Evolutionary conservation across 1,284 basidiomycete species (phyloP).

Genomic region (Microbotryomycetes sp.): DNA sequence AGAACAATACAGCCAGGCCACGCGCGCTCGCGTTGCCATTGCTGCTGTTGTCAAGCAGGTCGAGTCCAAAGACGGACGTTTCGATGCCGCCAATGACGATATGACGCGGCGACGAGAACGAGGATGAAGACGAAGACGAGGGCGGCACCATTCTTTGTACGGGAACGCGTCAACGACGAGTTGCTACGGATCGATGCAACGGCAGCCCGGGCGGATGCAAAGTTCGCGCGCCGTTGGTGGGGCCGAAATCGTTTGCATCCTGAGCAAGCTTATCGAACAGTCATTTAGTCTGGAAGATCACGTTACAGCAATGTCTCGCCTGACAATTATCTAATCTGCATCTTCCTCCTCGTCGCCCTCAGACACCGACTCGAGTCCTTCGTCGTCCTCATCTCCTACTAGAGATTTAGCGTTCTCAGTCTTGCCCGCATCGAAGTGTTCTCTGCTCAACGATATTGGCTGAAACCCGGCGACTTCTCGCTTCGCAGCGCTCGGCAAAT

Average conservation of each 20-base stretch:
- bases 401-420: no score
- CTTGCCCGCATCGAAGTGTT: no score
- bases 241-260: no score
- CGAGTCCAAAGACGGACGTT: constrained; percentile 15
- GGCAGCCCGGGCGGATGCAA: no score
- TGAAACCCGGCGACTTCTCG: neutral
- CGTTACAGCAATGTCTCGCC: no score
- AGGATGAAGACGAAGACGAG: neutral
- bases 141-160: no score
- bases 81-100: constrained; percentile 13
- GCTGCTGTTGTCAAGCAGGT: neutral
- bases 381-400: neutral
- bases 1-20: constrained; percentile 20
- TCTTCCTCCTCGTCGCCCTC: neutral
- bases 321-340: no score
- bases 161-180: no score
- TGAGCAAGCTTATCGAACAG: no score
- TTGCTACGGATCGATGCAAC: no score
- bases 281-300: no score
- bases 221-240: no score
- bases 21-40: neutral
- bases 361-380: neutral
- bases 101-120: neutral
- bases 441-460: neutral
- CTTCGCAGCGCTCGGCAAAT: neutral